Conservation (phyloP, 306 rosid species). For the Trichosanthes truncata region DNA sequence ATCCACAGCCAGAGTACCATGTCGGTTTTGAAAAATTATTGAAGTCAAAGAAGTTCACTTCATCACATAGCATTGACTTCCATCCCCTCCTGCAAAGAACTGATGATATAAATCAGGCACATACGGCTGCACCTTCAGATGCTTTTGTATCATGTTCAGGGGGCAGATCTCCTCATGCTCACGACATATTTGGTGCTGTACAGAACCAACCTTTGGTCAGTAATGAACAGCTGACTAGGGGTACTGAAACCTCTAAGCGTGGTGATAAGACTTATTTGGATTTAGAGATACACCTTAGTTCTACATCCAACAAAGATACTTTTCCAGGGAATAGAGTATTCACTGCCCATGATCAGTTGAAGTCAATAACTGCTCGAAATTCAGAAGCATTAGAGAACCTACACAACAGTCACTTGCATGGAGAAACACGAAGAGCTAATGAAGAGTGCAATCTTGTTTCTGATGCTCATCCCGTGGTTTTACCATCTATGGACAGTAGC, state of each 20-base stretch:
- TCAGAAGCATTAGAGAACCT: slow-evolving; percentile 21
- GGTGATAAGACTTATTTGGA: slow-evolving; percentile 49
- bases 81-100: slow-evolving; percentile 91
- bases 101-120: slow-evolving; percentile 15
- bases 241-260: slow-evolving; percentile 20
- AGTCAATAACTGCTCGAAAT: slow-evolving; percentile 19
- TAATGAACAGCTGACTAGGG: slow-evolving; percentile 18
- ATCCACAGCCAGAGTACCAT: slow-evolving; percentile 48
- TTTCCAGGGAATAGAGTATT: slow-evolving; percentile 23
- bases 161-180: slow-evolving; percentile 19
- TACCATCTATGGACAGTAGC: slow-evolving; percentile 28
- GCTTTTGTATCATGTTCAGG: slow-evolving; percentile 16
- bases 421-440: slow-evolving; percentile 26
- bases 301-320: slow-evolving; percentile 43
- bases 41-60: slow-evolving; percentile 41
- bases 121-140: slow-evolving; percentile 10
- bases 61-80: slow-evolving; percentile 66
- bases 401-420: slow-evolving; percentile 20
- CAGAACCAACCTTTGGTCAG: slow-evolving; percentile 24
- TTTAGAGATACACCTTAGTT: slow-evolving; percentile 74
- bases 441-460: slow-evolving; percentile 20
- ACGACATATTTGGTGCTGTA: slow-evolving; percentile 23
- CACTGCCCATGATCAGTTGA: slow-evolving; percentile 22
- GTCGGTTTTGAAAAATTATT: slow-evolving; percentile 30
- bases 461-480: slow-evolving; percentile 20